A percentile compares a stretch with the other conserved stretches of the same genome.
phyloP scores from a whole-genome alignment of 1,284 basidiomycete genomes.

The Rhodotorula sp. region DNA sequence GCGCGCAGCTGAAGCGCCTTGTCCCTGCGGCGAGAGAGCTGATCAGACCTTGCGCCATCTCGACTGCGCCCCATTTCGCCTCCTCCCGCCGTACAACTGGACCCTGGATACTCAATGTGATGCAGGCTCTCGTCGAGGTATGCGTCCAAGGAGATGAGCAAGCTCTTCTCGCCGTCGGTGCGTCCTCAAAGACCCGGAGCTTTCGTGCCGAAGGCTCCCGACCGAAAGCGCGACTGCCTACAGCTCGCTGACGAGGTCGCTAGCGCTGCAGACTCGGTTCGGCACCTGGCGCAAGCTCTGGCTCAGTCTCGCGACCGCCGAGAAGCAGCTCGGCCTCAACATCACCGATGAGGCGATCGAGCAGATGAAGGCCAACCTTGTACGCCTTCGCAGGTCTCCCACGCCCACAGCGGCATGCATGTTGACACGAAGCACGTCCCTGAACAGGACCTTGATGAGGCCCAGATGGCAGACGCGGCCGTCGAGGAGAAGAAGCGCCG shows the following conservation, averaged over 20 bases:
- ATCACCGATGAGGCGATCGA: slow-evolving; percentile 87
- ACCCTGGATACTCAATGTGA: neutral
- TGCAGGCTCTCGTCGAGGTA: slow-evolving; percentile 68
- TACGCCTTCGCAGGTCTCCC: slow-evolving; percentile 45
- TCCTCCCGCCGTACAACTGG: neutral
- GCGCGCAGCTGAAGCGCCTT: neutral
- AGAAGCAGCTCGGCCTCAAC: slow-evolving; percentile 89
- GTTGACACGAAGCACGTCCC: neutral
- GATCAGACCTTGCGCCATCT: slow-evolving; percentile 1
- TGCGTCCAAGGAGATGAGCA: slow-evolving; percentile 98
- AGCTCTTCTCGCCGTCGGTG: slow-evolving; percentile 88
- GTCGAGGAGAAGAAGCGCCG: slow-evolving; percentile 93
- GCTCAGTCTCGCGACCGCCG: slow-evolving; percentile 93
- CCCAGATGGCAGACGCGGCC: slow-evolving; percentile 89
- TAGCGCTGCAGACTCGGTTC: slow-evolving; percentile 72
- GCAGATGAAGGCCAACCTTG: slow-evolving; percentile 90
- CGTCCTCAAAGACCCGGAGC: neutral
- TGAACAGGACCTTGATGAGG: slow-evolving; percentile 69
- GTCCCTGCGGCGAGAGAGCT: neutral
- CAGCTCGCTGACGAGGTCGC: neutral
- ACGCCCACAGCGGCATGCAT: too few species aligned
- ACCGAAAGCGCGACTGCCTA: neutral
- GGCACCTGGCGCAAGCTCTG: slow-evolving; percentile 95
- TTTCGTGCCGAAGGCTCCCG: too few species aligned
- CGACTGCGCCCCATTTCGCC: too few species aligned